Percentiles rank a stretch among this genome's conserved stretches.
These are phyloP conservation scores for Lyophyllum decastes DNA, from an alignment of 768 basidiomycete genomes.

Conservation along the genomic window DNA sequence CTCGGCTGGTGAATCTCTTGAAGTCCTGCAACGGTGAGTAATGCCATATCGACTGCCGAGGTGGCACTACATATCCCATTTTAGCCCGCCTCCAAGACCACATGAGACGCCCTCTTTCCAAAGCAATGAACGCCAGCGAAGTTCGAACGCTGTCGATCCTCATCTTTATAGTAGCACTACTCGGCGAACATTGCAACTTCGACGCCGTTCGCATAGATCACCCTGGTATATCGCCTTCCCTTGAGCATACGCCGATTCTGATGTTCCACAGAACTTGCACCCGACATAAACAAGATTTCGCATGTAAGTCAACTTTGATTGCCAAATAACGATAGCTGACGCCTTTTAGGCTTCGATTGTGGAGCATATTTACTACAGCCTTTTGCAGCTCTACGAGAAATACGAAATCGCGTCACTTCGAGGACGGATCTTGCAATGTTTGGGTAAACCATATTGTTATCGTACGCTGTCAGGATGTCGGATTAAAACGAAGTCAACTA, in stretches of 20 bases:
- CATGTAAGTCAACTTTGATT: conserved; percentile 35
- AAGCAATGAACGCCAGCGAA: conserved; percentile 48
- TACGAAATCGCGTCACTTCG: conserved; percentile 58
- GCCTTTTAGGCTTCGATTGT: conserved; percentile 61
- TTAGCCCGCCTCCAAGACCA: conserved; percentile 66
- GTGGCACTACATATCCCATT: conserved; percentile 6
- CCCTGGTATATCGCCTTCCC: conserved; percentile 44
- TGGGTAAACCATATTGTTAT: conserved; percentile 55
- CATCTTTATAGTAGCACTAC: conserved; percentile 80
- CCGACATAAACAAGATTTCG: conserved; percentile 59
- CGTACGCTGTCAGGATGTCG: neutral
- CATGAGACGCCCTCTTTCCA: conserved; percentile 42
- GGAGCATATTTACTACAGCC: conserved; percentile 78
- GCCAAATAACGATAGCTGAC: neutral
- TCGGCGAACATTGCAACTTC: conserved; percentile 89
- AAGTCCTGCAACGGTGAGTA: conserved; percentile 81
- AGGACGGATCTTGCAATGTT: conserved; percentile 78
- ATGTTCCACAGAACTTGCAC: conserved; percentile 42
- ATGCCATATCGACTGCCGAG: neutral
- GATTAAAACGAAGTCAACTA: conserved; percentile 24
- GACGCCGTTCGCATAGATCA: conserved; percentile 70
- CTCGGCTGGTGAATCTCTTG: conserved; percentile 72
- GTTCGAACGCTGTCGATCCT: conserved; percentile 63
- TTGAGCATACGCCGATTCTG: neutral
- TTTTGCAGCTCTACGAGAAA: conserved; percentile 74